Conservation (phyloP, 2,329 filamentous ascomycete genomes). For the Tolypocladium pustulatum region DNA sequence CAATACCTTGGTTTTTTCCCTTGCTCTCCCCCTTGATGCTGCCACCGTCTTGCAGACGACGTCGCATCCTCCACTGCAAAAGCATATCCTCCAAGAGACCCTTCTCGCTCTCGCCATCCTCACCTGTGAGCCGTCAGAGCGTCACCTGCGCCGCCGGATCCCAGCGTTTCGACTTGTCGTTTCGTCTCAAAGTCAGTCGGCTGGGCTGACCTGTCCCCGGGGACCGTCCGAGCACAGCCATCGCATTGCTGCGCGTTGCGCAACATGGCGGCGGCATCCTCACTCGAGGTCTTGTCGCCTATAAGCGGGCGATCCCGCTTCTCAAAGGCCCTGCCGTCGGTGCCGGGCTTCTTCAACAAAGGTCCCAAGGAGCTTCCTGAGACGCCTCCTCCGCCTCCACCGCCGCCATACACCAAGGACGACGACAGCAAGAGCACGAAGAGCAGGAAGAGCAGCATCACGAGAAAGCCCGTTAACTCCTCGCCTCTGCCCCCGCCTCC, state of each 20-base stretch:
- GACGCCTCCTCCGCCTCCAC: constrained; percentile 11
- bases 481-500: constrained; percentile 1
- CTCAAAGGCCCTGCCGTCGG: constrained; percentile 45
- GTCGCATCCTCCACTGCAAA: neutral
- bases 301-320: constrained; percentile 39
- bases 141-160: neutral
- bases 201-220: neutral
- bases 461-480: constrained; percentile 10
- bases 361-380: constrained; percentile 12
- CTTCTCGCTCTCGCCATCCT: neutral
- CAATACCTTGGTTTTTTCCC: neutral
- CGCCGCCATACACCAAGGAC: constrained; percentile 12
- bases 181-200: neutral
- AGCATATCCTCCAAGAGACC: too few relatives aligned
- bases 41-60: neutral
- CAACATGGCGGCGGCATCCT: constrained; percentile 2
- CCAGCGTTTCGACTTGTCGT: neutral
- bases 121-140: neutral
- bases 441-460: constrained; percentile 3
- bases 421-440: constrained; percentile 6
- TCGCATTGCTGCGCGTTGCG: neutral
- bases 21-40: neutral
- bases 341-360: constrained; percentile 22
- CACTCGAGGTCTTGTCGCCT: constrained; percentile 5
- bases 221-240: neutral